Conservation (phyloP, 345 rosid genomes). For the Eucalyptus guilfoylei region DNA sequence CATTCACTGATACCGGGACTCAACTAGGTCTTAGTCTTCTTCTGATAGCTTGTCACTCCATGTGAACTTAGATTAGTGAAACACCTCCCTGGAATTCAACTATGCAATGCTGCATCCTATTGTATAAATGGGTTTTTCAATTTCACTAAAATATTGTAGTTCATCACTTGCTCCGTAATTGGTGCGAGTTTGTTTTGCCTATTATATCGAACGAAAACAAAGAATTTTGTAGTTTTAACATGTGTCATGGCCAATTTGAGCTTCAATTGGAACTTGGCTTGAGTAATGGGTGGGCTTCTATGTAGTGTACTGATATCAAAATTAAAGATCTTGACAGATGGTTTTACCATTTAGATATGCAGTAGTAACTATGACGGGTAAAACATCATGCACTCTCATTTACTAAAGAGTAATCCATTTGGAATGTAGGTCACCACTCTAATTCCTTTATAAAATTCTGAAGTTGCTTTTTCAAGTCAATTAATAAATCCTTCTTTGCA, state of each 20-base stretch:
- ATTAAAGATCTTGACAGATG: neutral
- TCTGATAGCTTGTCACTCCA: neutral
- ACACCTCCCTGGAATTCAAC: neutral
- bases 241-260: neutral
- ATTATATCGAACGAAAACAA: neutral
- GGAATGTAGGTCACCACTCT: neutral
- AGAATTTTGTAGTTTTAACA: neutral
- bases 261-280: neutral
- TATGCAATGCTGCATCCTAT: neutral
- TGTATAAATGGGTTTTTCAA: neutral
- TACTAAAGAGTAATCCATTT: neutral
- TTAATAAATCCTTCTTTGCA: neutral
- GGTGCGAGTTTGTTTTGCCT: neutral
- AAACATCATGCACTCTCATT: neutral
- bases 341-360: neutral
- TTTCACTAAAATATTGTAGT: neutral
- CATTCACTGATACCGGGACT: neutral
- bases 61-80: neutral
- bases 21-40: neutral
- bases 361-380: neutral
- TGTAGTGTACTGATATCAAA: neutral
- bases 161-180: neutral
- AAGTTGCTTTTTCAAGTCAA: neutral
- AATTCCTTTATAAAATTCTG: neutral
- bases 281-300: neutral